Conservation (phyloP, 2,329 filamentous ascomycete species). For the Aspergillus piperis region DNA sequence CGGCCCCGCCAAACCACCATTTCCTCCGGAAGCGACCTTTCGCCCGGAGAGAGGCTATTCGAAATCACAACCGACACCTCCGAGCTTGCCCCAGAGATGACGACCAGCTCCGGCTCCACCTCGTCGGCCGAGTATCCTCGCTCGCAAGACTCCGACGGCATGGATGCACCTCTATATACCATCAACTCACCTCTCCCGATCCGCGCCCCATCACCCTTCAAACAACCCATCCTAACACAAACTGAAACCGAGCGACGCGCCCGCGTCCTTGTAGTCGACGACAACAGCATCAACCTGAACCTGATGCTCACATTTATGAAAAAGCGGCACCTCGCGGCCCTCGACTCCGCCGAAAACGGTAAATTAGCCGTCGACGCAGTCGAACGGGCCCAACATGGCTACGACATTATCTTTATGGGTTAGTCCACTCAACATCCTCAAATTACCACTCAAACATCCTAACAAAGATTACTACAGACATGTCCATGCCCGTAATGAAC, state of each 20-base stretch:
- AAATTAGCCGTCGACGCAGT: constrained; percentile 45
- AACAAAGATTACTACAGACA: constrained; percentile 30
- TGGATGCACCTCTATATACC: constrained; percentile 6
- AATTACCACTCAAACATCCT: neutral
- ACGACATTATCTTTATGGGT: constrained; percentile 51
- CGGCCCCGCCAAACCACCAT: constrained; percentile 9
- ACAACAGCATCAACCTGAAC: constrained; percentile 49
- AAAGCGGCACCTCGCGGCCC: constrained; percentile 36
- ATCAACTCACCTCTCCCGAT: constrained; percentile 12
- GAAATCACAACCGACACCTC: constrained; percentile 5
- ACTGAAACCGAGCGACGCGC: constrained; percentile 18
- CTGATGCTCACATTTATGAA: constrained; percentile 48
- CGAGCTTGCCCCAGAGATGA: neutral
- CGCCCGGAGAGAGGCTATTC: neutral
- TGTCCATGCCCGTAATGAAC: constrained; percentile 53
- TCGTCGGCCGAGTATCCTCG: neutral
- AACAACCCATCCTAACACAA: neutral
- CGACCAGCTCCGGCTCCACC: neutral
- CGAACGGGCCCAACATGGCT: constrained; percentile 34
- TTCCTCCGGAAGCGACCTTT: neutral
- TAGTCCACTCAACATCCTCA: neutral
- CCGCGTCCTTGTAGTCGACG: constrained; percentile 47
- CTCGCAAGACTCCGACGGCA: constrained; percentile 9
- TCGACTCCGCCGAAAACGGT: constrained; percentile 47
- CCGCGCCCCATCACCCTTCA: neutral